These are phyloP conservation scores for Spathaspora sp. DNA, from an alignment of 805 yeast genomes.

Conservation along the genomic window DNA sequence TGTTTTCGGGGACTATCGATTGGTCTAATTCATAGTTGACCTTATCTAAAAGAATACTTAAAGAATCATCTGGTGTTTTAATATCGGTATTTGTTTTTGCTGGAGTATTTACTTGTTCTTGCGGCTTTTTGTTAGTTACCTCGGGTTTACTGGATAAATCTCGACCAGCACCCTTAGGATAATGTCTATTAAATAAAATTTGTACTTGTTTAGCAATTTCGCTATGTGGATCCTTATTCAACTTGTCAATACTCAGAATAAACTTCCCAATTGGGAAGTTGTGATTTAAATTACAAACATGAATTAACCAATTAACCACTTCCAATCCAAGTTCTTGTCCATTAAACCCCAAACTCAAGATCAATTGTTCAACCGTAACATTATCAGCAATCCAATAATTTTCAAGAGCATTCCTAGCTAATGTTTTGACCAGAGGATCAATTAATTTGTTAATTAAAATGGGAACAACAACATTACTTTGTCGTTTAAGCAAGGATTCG, in stretches of 20 bases:
- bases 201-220: slow-evolving; percentile 15
- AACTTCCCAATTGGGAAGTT: slow-evolving; percentile 27
- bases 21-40: slow-evolving; percentile 38
- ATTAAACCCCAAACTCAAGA: slow-evolving; percentile 44
- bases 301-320: slow-evolving; percentile 42
- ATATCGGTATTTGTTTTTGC: not conserved
- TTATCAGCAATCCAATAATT: slow-evolving; percentile 56
- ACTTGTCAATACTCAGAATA: slow-evolving; percentile 19
- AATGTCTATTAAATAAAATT: slow-evolving; percentile 23
- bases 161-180: slow-evolving; percentile 18
- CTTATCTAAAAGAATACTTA: slow-evolving; percentile 3
- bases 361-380: slow-evolving; percentile 39
- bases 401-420: slow-evolving; percentile 47
- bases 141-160: slow-evolving; percentile 31
- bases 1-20: slow-evolving; percentile 26
- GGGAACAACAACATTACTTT: slow-evolving; percentile 47
- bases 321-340: slow-evolving; percentile 38
- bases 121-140: not conserved
- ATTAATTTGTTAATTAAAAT: slow-evolving; percentile 45
- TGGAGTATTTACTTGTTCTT: no score
- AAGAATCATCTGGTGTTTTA: not conserved
- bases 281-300: slow-evolving; percentile 29
- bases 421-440: slow-evolving; percentile 34
- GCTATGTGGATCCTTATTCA: slow-evolving; percentile 9
- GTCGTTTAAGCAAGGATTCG: slow-evolving; percentile 34